Percentiles rank a stretch among this genome's conserved stretches.
These are phyloP conservation scores for Pelagomonas calceolata DNA, from an alignment of 108 stramenopile species.

Conservation along the genomic window DNA sequence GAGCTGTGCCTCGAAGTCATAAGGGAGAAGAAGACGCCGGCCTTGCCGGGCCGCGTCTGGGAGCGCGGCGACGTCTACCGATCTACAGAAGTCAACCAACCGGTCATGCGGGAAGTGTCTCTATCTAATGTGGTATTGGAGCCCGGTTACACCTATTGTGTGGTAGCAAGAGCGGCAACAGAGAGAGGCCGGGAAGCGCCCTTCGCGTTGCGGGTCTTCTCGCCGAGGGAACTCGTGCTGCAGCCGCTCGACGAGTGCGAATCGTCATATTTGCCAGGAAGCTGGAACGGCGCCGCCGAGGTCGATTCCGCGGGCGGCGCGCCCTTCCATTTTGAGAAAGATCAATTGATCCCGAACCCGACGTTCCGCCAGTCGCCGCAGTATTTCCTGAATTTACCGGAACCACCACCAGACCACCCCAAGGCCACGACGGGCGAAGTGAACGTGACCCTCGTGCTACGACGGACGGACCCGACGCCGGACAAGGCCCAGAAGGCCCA, in stretches of 20 bases:
- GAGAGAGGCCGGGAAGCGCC: conserved; percentile 31
- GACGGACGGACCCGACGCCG: background rate
- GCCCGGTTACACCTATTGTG: conserved; percentile 28
- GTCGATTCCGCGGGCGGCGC: conserved; percentile 38
- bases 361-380: conserved; percentile 52
- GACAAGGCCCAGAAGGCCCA: background rate
- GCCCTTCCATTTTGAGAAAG: conserved; percentile 12
- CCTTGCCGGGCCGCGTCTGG: background rate
- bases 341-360: conserved; percentile 5
- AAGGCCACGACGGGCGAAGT: conserved; percentile 6
- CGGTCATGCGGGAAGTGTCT: conserved; percentile 17
- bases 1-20: conserved; percentile 24
- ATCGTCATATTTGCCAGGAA: conserved; percentile 25
- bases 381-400: conserved; percentile 30
- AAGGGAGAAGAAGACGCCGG: background rate
- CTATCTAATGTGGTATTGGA: conserved; percentile 23
- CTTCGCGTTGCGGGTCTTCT: conserved; percentile 43
- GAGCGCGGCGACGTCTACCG: too few relatives aligned
- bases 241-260: conserved; percentile 30
- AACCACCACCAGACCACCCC: background rate
- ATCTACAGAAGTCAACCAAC: background rate
- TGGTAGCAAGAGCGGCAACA: conserved; percentile 26
- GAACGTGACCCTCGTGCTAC: conserved; percentile 14
- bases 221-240: conserved; percentile 20
- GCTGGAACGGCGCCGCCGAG: conserved; percentile 32